phyloP scores from a whole-genome alignment of 2,329 filamentous ascomycete genomes.

The Neopestalotiopsis rosae region DNA sequence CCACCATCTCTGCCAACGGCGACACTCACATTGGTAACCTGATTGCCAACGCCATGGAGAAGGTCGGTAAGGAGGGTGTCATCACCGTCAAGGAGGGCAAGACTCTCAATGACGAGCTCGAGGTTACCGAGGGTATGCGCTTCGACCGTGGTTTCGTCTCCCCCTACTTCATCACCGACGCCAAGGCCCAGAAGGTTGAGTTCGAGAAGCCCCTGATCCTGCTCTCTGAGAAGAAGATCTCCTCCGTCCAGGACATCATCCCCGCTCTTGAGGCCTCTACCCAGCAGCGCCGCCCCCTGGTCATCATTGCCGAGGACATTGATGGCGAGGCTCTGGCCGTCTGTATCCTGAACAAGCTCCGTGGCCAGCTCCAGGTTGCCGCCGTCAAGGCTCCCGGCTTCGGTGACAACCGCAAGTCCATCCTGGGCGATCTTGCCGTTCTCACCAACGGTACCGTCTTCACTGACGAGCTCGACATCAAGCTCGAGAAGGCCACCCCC shows the following conservation, averaged over 20 bases:
- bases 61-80: slow-evolving; percentile 99
- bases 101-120: slow-evolving; percentile 96
- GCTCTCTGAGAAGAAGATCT: slow-evolving; percentile 99
- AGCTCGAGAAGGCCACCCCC: slow-evolving; percentile 96
- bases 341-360: slow-evolving; percentile 99
- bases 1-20: slow-evolving; percentile 97
- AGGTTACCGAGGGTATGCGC: slow-evolving; percentile 99
- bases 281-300: slow-evolving; percentile 89
- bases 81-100: slow-evolving; percentile 99
- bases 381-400: slow-evolving; percentile 99
- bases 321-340: slow-evolving; percentile 98
- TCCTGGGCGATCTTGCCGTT: slow-evolving; percentile 94
- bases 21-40: slow-evolving; percentile 94
- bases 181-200: slow-evolving; percentile 98
- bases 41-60: slow-evolving; percentile 99
- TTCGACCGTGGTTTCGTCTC: slow-evolving; percentile 99
- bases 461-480: slow-evolving; percentile 97
- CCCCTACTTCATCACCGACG: slow-evolving; percentile 99
- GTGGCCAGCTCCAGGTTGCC: slow-evolving; percentile 97
- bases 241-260: slow-evolving; percentile 97
- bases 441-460: slow-evolving; percentile 98
- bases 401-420: slow-evolving; percentile 99
- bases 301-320: slow-evolving; percentile 99
- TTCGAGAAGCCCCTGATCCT: slow-evolving; percentile 99
- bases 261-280: slow-evolving; percentile 97